Base-by-base conservation (phyloP, 805 yeast genomes). In the Limtongozyma cylindracea region DNA sequence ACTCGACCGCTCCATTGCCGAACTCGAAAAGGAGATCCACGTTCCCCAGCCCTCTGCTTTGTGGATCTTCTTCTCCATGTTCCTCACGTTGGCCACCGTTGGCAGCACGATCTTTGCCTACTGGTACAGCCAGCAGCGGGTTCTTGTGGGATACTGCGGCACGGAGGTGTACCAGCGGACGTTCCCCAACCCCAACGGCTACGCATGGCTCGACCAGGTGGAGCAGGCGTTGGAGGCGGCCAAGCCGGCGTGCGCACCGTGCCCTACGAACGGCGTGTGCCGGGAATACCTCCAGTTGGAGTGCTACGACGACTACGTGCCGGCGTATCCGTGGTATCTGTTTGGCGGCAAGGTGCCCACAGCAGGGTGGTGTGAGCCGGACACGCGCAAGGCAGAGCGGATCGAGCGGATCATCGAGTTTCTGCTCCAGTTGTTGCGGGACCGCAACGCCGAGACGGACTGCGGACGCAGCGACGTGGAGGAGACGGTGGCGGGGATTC, bases 231-330 rank as follows among this genome's bases (percentile, higher is more conserved):
- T 13, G 6, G 25, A 36, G 1, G 34, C 43, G 19, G 38, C 56
- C 22, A 55, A 56, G 21, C 91, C 91, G 3, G 20, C 31, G 1
- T 84, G 98, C 45, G 45, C 59, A 4, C 60, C 60, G 13, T 84
- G 96, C 38, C 95, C 96, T 2, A 58, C 53, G 3, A 68, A 82
- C 43, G 88, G 82, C 1, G 49, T 61, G 18, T 84, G 96, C 43
- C 63, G 55, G 29, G 61, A 64, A 12, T 38, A 53, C 20, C 48
- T 72, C 32, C 48, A 55, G 23, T 35, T 74, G 6, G 64, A 57
- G 25, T 84, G 98, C 43, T 66, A 61, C 31, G 67, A 65, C 20
- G 91, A 70, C 25, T 73, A 50, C 36, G 39, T 60, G 20, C 53
- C 48, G 17, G 35, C 36, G 18, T 49, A 56, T 23, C 68, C 70